phyloP scores from a whole-genome alignment of 2,329 filamentous ascomycete species.

The Trichoderma harzianum region DNA sequence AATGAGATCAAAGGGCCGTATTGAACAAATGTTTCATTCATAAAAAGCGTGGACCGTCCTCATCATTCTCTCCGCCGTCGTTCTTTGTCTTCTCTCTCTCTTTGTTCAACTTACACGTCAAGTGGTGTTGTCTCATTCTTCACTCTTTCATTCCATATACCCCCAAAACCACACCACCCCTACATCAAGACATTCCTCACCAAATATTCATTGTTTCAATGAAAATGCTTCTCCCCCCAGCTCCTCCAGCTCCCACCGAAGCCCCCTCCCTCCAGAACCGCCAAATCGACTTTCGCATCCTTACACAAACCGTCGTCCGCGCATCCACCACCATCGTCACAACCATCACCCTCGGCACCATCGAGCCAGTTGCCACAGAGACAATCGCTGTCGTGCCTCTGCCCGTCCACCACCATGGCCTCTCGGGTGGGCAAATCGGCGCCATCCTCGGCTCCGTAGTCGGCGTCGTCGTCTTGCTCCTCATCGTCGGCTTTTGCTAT shows the following conservation, averaged over 20 bases:
- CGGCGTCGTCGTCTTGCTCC: constrained; percentile 34
- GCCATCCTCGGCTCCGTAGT: constrained; percentile 41
- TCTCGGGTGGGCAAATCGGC: constrained; percentile 38
- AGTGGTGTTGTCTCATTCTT: neutral
- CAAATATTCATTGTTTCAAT: neutral
- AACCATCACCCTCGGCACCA: constrained; percentile 30
- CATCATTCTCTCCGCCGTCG: neutral
- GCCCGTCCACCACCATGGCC: constrained; percentile 21
- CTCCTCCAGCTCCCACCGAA: constrained; percentile 11
- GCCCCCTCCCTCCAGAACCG: constrained; percentile 23
- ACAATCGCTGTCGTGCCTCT: constrained; percentile 15
- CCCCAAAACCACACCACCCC: neutral
- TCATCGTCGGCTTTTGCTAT: constrained; percentile 34
- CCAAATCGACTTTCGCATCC: constrained; percentile 27
- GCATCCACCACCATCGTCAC: constrained; percentile 37
- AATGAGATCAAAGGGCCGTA: neutral
- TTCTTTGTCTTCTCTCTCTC: neutral
- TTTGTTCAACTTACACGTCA: neutral
- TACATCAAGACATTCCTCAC: neutral
- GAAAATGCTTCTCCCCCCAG: constrained; percentile 7
- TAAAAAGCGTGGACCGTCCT: neutral
- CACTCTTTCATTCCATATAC: neutral
- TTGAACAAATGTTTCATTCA: neutral
- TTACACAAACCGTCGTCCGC: constrained; percentile 37
- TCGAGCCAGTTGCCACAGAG: constrained; percentile 17